Conservation (phyloP, 164 flowering plant genomes). For the Stephania cephalantha region DNA sequence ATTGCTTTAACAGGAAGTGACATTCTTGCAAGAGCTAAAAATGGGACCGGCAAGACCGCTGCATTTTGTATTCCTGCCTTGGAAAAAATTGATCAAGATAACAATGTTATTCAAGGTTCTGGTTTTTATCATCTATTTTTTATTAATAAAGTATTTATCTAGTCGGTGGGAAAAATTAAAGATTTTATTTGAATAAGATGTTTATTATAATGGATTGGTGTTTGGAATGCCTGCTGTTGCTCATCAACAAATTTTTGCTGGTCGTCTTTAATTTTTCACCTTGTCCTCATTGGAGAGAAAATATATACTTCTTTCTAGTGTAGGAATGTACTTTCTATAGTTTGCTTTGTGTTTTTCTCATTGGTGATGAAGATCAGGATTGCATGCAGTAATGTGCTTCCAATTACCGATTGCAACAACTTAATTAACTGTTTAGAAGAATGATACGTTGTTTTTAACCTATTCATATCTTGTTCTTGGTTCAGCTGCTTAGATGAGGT, state of each 20-base stretch:
- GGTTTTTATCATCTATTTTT: constrained; percentile 5
- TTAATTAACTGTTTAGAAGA: too few species aligned
- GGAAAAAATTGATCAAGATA: constrained; percentile 95
- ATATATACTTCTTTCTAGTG: too few species aligned
- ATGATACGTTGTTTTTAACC: too few species aligned
- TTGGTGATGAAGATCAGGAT: too few species aligned
- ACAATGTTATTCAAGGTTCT: constrained; percentile 92
- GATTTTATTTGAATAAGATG: not conserved
- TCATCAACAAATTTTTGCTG: not conserved
- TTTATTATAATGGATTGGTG: not conserved
- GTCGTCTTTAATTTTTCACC: not conserved
- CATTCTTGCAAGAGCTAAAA: constrained; percentile 97
- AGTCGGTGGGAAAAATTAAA: not conserved
- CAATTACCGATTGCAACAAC: not conserved
- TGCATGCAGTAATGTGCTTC: not conserved
- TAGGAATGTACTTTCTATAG: too few species aligned
- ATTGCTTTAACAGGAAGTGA: constrained; percentile 98
- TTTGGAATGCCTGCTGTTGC: not conserved
- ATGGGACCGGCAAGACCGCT: constrained; percentile 99
- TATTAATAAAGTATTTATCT: not conserved
- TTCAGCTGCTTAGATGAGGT: not conserved
- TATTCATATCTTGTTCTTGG: not conserved
- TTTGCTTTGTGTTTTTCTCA: too few species aligned
- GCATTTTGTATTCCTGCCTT: constrained; percentile 98
- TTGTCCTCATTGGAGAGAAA: too few species aligned